phyloP scores from a whole-genome alignment of 306 rosid genomes.

The Begonia fuchsioides region DNA sequence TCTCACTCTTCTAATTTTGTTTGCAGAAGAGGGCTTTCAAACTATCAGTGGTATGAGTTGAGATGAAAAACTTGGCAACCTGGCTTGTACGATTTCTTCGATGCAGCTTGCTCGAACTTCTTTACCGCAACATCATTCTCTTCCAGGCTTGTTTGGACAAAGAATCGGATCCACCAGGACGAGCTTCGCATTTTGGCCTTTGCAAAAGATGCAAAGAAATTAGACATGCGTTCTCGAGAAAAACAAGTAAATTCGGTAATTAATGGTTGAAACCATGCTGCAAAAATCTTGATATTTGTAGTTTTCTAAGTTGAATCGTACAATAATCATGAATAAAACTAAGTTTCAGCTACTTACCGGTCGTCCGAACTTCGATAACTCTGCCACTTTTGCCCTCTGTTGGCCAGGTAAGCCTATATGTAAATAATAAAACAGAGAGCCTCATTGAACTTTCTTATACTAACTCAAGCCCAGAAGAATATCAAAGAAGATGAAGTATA shows the following conservation, averaged over 20 bases:
- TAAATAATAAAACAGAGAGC: conserved; percentile 1
- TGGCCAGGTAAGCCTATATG: conserved; percentile 68
- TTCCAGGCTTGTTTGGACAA: conserved; percentile 45
- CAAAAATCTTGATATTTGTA: too few relatives aligned
- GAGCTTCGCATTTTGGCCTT: conserved; percentile 85
- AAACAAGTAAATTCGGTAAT: too few relatives aligned
- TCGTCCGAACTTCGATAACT: conserved; percentile 77
- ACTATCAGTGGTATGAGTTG: conserved; percentile 40
- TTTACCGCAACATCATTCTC: conserved; percentile 40
- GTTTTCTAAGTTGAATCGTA: too few relatives aligned
- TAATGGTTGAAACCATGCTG: too few relatives aligned
- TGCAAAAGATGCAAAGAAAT: conserved; percentile 5
- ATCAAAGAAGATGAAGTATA: too few relatives aligned
- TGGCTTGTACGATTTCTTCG: conserved; percentile 45
- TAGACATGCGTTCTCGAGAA: not conserved
- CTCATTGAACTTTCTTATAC: not conserved
- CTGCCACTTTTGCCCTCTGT: conserved; percentile 57
- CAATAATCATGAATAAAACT: too few relatives aligned
- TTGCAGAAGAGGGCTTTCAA: not conserved
- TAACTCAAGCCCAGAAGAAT: too few relatives aligned
- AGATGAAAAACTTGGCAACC: conserved; percentile 80
- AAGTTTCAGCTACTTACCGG: conserved; percentile 46
- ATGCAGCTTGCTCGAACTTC: conserved; percentile 61
- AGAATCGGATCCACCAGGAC: conserved; percentile 75
- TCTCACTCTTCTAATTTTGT: too few relatives aligned